Evolutionary conservation across 495 filamentous ascomycete genomes (phyloP), one percentile per base, ranked within the genome.

Genomic region (Penicillium nucicola): DNA sequence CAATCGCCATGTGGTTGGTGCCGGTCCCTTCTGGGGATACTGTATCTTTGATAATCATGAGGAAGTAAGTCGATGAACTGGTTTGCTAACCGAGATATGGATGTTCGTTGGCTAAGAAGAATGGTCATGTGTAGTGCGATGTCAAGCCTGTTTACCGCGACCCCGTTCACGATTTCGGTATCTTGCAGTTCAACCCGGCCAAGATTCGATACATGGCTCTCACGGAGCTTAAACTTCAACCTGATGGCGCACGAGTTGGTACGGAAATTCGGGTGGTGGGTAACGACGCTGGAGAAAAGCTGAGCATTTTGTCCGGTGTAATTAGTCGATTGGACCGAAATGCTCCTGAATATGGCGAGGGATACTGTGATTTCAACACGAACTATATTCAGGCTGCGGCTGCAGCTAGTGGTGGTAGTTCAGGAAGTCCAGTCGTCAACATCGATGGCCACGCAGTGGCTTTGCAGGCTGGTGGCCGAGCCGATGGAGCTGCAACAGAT

Each of bases 351-450:
- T 99, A 99, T 57, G 92, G 93, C 31, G 93, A 97, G 53, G 93
- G 93, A 2, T 99, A 99, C 68, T 92, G 92, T 68, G 93, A 99
- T 63, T 99, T 99, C 77, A 99, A 98, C 64, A 98, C 93, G 30
- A 97, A 96, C 67, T 99, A 99, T 69, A 97, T 97, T 53, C 93
- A 99, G 76, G 93, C 93, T 52, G 95, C 92, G 12, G 93, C 93
- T 22, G 92, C 93, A 6, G 93, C 93, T 10, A 96, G 89, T 66
- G 93, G 93, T 48, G 93, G 93, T 56, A 95, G 90, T 71, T 97
- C 95, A 9, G 93, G 93, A 22, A 93, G 88, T 83, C 93, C 93
- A 1, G 93, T 99, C 2, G 92, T 99, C 50, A 95, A 97, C 62
- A 85, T 96, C 31, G 89, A 96, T 65, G 93, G 93, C 1, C 85